These are phyloP conservation scores for Fraxinus baroniana DNA, from an alignment of 305 asterid species.

Conservation along the genomic window DNA sequence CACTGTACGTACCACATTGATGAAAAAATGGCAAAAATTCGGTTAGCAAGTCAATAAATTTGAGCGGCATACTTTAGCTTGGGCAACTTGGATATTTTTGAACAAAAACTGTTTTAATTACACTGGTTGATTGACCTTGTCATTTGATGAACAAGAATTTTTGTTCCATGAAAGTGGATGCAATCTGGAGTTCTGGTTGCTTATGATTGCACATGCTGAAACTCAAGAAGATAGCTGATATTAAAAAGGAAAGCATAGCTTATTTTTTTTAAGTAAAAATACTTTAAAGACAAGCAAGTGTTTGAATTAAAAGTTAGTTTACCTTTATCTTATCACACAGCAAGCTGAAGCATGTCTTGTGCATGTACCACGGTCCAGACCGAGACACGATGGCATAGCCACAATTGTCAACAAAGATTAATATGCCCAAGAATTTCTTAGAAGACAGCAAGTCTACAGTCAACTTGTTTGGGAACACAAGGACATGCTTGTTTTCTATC, in stretches of 20 bases:
- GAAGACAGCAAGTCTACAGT: neutral
- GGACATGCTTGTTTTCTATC: neutral
- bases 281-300: neutral
- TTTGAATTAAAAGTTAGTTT: neutral
- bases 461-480: slow-evolving; percentile 10
- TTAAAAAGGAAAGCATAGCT: neutral
- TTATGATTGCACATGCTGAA: neutral
- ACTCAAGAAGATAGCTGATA: neutral
- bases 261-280: neutral
- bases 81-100: neutral
- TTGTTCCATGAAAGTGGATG: neutral
- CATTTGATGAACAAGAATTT: neutral
- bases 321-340: neutral
- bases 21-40: neutral
- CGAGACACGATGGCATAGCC: neutral
- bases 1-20: neutral
- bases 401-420: neutral
- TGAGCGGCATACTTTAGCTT: neutral
- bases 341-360: neutral
- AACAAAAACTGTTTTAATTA: neutral
- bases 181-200: neutral
- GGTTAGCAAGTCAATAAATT: neutral
- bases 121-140: neutral
- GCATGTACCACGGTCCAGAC: neutral
- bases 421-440: neutral